phyloP scores from a whole-genome alignment of 805 yeast genomes.

The Candida gorgasii region DNA sequence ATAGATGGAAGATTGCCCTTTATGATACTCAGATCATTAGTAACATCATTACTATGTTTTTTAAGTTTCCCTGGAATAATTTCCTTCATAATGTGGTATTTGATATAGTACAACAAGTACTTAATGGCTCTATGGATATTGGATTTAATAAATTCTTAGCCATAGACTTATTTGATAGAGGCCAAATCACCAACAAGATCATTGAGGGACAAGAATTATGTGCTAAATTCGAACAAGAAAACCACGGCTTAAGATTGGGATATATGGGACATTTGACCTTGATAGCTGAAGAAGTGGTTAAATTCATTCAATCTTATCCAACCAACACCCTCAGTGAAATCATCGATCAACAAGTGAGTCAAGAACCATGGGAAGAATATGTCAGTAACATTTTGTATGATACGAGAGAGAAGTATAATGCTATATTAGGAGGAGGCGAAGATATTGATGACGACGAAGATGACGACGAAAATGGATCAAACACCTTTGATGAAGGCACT shows the following conservation, averaged over 20 bases:
- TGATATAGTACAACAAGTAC: slow-evolving; percentile 48
- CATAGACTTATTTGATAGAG: slow-evolving; percentile 58
- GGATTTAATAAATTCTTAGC: slow-evolving; percentile 49
- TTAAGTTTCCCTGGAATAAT: slow-evolving; percentile 49
- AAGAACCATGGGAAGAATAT: slow-evolving; percentile 72
- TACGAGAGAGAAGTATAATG: slow-evolving; percentile 91
- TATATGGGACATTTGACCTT: slow-evolving; percentile 96
- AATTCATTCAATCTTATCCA: slow-evolving; percentile 58
- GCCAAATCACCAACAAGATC: slow-evolving; percentile 42
- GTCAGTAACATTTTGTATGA: slow-evolving; percentile 81
- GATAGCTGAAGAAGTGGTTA: slow-evolving; percentile 94
- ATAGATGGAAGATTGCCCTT: slow-evolving; percentile 40
- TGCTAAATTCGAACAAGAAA: slow-evolving; percentile 56
- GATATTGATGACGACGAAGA: slow-evolving; percentile 40
- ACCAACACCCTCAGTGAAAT: slow-evolving; percentile 35
- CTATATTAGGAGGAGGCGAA: slow-evolving; percentile 82
- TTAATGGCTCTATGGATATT: slow-evolving; percentile 50
- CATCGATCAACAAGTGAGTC: slow-evolving; percentile 40
- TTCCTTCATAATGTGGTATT: slow-evolving; percentile 49
- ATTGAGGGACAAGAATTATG: slow-evolving; percentile 56
- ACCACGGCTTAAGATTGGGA: slow-evolving; percentile 69
- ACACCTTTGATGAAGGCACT: slow-evolving; percentile 38
- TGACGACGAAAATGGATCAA: slow-evolving; percentile 25
- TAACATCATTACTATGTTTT: slow-evolving; percentile 45
- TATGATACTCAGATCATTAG: slow-evolving; percentile 45